Conservation (phyloP, 768 basidiomycete genomes). For the Lyophyllum semitale region DNA sequence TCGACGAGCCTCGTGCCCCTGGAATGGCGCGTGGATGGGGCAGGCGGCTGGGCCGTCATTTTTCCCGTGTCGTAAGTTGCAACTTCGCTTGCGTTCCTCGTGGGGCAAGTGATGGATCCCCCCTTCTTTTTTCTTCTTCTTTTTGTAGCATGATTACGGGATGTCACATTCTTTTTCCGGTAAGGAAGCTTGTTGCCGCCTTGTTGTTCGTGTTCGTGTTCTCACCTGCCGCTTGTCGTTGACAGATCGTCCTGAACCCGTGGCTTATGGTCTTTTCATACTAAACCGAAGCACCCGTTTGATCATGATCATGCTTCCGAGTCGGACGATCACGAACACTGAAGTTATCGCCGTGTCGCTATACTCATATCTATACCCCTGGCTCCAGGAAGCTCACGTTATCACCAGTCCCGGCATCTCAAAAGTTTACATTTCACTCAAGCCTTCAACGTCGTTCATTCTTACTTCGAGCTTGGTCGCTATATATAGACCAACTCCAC, state of each 20-base stretch:
- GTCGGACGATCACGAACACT: too few species aligned
- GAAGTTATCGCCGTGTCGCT: not conserved
- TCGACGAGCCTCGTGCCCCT: constrained; percentile 48
- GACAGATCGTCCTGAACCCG: constrained; percentile 45
- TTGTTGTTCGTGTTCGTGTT: constrained; percentile 2
- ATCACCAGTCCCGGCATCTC: not conserved
- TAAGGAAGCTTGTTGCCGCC: constrained; percentile 30
- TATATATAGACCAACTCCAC: not conserved
- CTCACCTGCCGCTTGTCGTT: not conserved
- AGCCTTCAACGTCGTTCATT: not conserved
- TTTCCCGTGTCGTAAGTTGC: constrained; percentile 63
- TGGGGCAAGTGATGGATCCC: not conserved
- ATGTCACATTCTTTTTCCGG: constrained; percentile 74
- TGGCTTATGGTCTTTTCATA: constrained; percentile 74
- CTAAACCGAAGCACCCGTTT: constrained; percentile 20
- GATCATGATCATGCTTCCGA: too few species aligned
- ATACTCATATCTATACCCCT: not conserved
- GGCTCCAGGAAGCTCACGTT: not conserved
- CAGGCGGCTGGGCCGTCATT: constrained; percentile 66
- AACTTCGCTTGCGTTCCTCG: not conserved
- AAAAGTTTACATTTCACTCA: not conserved
- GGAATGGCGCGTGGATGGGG: constrained; percentile 58
- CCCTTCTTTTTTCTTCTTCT: constrained; percentile 12
- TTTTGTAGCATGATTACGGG: constrained; percentile 57
- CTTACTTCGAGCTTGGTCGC: too few species aligned